Base-by-base conservation (phyloP, 208 protist species). In the Wallacemonas sp. region DNA sequence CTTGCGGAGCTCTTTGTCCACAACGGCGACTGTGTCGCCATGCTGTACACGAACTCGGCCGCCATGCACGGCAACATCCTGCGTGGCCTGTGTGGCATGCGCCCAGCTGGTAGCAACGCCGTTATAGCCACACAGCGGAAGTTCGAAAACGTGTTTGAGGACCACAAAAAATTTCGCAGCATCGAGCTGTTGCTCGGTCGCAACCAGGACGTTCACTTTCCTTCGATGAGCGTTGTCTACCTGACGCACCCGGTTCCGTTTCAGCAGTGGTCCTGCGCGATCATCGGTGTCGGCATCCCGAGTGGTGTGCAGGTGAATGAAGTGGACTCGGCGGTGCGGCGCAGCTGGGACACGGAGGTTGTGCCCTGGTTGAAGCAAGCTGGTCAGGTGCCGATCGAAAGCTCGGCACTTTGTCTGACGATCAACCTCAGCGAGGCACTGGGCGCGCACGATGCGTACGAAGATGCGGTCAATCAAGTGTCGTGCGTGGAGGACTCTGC, bases 51-150 rank as follows among this genome's bases (percentile, higher is more conserved):
- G n/a, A 96, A 86, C 62, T 97, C 95, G 9, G 82, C 83, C 8
- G 95, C 95, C 0, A 96, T 98, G 90, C 91, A 98, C 67, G 84
- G 84, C 46, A 88, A 88, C 63, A 79, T 96, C 38, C 84, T 98
- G 36, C 80, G 95, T 22, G 82, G 76, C 24, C 65, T 96, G 19
- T 90, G 80, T 46, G 88, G 88, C 26, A 79, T 92, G 66, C 72
- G 68, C 15, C 33, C 70, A 47, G 76, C 88, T 15, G 67, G 76
- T 17, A 69, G 77, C 47, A 97, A 97, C 47, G 77, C 88, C 38
- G 75, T 97, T 8, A 96, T 97, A 39, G 86, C 83, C 21, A 90
- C 86, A 1, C 82, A 94, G 61, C 80, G 90, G 27, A 75, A 75
- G 38, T 94, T 82, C 46, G 87, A 94, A 68, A 96, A 94, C 71